Percentiles rank a stretch among this genome's conserved stretches.
These are phyloP conservation scores for Komagataella ulmi DNA, from an alignment of 805 yeast genomes.

Conservation along the genomic window DNA sequence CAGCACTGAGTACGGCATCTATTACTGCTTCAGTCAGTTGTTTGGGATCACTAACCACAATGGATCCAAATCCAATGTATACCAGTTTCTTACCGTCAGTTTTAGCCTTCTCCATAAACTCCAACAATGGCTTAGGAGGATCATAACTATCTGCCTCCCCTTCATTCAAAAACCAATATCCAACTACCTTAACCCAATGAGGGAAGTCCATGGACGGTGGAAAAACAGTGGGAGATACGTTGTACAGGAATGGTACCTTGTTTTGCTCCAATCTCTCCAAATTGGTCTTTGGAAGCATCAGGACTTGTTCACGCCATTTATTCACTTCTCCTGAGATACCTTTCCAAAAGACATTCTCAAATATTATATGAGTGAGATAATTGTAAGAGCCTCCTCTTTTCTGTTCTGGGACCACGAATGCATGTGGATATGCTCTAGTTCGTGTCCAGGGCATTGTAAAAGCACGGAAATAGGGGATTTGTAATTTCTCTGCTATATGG, in stretches of 20 bases:
- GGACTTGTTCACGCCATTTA: conserved; percentile 64
- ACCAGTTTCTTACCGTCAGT: conserved; percentile 55
- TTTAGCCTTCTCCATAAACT: conserved; percentile 53
- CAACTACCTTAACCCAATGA: conserved; percentile 93
- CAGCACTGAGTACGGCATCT: conserved; percentile 69
- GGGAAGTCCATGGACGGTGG: conserved; percentile 91
- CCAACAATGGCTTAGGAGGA: conserved; percentile 45
- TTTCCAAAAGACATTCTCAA: conserved; percentile 88
- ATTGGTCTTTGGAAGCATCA: conserved; percentile 56
- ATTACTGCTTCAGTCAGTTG: conserved; percentile 67
- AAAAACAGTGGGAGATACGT: conserved; percentile 75
- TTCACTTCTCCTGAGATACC: conserved; percentile 83
- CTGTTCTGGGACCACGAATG: conserved; percentile 89
- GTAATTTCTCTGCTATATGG: conserved; percentile 86
- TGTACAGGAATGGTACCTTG: conserved; percentile 79
- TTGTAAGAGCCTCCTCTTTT: conserved; percentile 89
- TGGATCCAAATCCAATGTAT: conserved; percentile 92
- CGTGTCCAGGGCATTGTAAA: conserved; percentile 99
- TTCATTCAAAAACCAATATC: conserved; percentile 88
- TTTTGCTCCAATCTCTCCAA: conserved; percentile 60
- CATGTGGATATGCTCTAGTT: conserved; percentile 93
- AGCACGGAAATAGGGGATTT: conserved; percentile 85
- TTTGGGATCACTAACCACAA: conserved; percentile 75
- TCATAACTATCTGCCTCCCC: conserved; percentile 30
- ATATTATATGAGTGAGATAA: conserved; percentile 82